phyloP scores from a whole-genome alignment of 371 early-diverging fungal species.

The Dinochytrium kinnereticum region DNA sequence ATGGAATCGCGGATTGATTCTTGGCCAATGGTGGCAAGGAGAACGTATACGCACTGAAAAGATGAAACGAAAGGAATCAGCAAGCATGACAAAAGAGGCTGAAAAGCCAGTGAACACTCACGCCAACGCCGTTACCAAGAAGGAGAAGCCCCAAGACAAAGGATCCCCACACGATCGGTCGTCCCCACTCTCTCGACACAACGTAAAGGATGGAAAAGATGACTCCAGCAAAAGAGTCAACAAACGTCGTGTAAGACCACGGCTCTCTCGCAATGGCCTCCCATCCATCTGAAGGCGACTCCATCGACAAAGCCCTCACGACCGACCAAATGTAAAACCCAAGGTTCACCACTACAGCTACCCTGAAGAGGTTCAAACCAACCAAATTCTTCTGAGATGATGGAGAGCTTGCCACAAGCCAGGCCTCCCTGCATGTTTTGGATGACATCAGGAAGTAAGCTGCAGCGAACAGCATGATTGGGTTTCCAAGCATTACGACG shows the following conservation, averaged over 20 bases:
- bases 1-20: background rate
- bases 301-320: background rate
- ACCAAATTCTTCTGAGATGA: background rate
- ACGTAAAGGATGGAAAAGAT: slow-evolving; percentile 15
- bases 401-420: background rate
- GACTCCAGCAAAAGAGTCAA: slow-evolving; percentile 13
- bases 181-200: slow-evolving; percentile 9
- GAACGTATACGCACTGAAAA: slow-evolving; percentile 2
- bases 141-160: slow-evolving; percentile 9
- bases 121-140: slow-evolving; percentile 10
- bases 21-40: background rate
- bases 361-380: background rate
- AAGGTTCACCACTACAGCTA: background rate
- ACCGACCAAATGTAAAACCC: background rate
- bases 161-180: background rate
- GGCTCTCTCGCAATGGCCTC: background rate
- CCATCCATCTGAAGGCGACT: slow-evolving; percentile 7
- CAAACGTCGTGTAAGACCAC: slow-evolving; percentile 8
- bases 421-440: background rate
- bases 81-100: background rate
- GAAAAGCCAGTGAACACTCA: slow-evolving; percentile 2
- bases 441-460: background rate
- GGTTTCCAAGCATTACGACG: background rate
- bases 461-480: background rate
- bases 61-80: background rate